phyloP scores from a whole-genome alignment of 108 stramenopile species.

The Skeletonema costatum region DNA sequence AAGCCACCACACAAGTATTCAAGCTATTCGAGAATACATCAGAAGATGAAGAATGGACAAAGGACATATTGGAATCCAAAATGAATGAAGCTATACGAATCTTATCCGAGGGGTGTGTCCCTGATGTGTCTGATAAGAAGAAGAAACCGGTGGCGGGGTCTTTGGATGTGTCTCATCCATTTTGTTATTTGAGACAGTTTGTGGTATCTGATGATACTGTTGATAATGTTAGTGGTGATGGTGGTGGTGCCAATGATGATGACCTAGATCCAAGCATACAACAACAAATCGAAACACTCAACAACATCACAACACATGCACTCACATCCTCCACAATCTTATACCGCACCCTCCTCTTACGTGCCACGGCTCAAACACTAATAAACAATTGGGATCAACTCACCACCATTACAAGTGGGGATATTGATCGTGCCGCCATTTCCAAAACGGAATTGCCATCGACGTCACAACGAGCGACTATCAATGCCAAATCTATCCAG shows the following conservation, averaged over 20 bases:
- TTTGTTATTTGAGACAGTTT: constrained; percentile 43
- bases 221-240: not conserved
- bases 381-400: constrained; percentile 57
- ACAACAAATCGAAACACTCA: constrained; percentile 21
- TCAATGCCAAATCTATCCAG: constrained; percentile 31
- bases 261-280: constrained; percentile 6
- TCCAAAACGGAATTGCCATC: constrained; percentile 31
- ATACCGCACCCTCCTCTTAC: constrained; percentile 43
- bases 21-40: constrained; percentile 22
- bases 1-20: constrained; percentile 18
- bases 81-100: constrained; percentile 47
- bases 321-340: constrained; percentile 32
- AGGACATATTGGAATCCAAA: constrained; percentile 34
- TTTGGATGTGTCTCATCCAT: constrained; percentile 25
- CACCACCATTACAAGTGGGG: constrained; percentile 69
- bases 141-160: constrained; percentile 18
- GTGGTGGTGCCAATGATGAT: not conserved
- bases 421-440: constrained; percentile 81
- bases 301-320: constrained; percentile 22
- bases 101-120: constrained; percentile 7
- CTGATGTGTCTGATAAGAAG: no score
- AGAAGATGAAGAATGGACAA: constrained; percentile 12
- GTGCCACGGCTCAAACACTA: constrained; percentile 41
- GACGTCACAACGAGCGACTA: constrained; percentile 21
- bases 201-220: not conserved